Percentiles rank a stretch among this genome's conserved stretches.
These are phyloP conservation scores for Iberis pinnata DNA, from an alignment of 345 rosid species.

Conservation along the genomic window DNA sequence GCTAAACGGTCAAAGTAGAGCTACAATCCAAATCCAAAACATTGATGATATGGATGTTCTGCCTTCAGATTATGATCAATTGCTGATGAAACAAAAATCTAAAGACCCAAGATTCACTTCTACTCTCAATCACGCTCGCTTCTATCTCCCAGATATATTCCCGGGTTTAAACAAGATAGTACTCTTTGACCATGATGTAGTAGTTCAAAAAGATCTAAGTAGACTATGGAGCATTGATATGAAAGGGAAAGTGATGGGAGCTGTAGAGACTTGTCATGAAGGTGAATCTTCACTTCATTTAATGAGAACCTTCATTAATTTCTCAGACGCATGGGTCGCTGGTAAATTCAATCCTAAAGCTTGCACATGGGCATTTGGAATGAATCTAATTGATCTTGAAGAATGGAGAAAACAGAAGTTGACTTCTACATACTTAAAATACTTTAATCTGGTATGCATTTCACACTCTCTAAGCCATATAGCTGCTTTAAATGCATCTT, in stretches of 20 bases:
- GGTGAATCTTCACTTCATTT: slow-evolving; percentile 48
- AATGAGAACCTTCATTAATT: slow-evolving; percentile 58
- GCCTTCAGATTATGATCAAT: slow-evolving; percentile 44
- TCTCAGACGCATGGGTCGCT: slow-evolving; percentile 57
- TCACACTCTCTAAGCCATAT: neutral
- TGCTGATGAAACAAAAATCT: slow-evolving; percentile 48
- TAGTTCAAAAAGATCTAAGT: slow-evolving; percentile 71
- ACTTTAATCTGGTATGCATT: slow-evolving; percentile 58
- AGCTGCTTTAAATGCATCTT: neutral
- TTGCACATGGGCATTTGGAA: slow-evolving; percentile 94
- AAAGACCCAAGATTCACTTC: slow-evolving; percentile 62
- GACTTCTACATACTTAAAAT: slow-evolving; percentile 48
- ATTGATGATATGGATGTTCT: slow-evolving; percentile 56
- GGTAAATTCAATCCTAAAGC: slow-evolving; percentile 51
- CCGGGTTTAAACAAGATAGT: slow-evolving; percentile 68
- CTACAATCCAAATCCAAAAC: slow-evolving; percentile 56
- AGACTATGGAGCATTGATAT: slow-evolving; percentile 62
- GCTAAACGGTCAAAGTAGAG: slow-evolving; percentile 58
- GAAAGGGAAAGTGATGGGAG: slow-evolving; percentile 82
- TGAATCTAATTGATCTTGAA: slow-evolving; percentile 76
- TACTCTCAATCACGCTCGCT: slow-evolving; percentile 74
- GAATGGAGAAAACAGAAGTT: slow-evolving; percentile 71
- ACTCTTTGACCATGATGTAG: slow-evolving; percentile 88
- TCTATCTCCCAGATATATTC: slow-evolving; percentile 73
- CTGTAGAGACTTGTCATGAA: slow-evolving; percentile 76